Evolutionary conservation across 2,329 filamentous ascomycete species (phyloP).

Genomic region (Colletotrichum costaricense): DNA sequence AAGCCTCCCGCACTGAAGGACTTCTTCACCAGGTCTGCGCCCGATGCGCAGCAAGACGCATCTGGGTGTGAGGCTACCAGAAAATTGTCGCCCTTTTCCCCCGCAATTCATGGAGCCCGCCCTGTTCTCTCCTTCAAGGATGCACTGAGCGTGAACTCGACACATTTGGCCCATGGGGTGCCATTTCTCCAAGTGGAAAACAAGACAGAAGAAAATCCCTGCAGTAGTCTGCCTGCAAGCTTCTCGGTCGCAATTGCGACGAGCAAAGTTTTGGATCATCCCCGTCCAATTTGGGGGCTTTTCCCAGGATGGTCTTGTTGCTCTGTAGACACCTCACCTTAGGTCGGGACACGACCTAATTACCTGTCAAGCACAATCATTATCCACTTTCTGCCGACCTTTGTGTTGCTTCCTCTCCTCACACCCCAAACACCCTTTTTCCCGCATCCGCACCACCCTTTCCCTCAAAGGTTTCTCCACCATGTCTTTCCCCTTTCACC

Average conservation of each 20-base stretch:
- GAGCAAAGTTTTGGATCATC: neutral
- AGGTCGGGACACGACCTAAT: neutral
- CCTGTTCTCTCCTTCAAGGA: neutral
- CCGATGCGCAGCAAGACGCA: neutral
- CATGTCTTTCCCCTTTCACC: neutral
- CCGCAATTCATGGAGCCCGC: neutral
- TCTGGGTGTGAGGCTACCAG: neutral
- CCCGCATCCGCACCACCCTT: neutral
- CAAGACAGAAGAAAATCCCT: neutral
- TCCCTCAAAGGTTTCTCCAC: neutral
- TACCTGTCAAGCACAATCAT: neutral
- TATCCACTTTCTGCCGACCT: neutral
- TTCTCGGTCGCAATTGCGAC: neutral
- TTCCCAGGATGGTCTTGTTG: neutral
- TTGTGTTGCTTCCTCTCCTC: too few species aligned
- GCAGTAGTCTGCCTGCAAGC: neutral
- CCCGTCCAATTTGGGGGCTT: neutral
- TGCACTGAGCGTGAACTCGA: neutral
- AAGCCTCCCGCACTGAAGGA: neutral
- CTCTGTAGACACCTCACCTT: neutral
- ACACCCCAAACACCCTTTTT: neutral
- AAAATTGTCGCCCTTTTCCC: neutral
- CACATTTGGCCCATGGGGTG: neutral
- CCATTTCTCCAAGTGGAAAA: neutral
- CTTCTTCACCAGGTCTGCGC: neutral